Evolutionary conservation across 768 basidiomycete species (phyloP).

Genomic region (Suillus clintonianus): DNA sequence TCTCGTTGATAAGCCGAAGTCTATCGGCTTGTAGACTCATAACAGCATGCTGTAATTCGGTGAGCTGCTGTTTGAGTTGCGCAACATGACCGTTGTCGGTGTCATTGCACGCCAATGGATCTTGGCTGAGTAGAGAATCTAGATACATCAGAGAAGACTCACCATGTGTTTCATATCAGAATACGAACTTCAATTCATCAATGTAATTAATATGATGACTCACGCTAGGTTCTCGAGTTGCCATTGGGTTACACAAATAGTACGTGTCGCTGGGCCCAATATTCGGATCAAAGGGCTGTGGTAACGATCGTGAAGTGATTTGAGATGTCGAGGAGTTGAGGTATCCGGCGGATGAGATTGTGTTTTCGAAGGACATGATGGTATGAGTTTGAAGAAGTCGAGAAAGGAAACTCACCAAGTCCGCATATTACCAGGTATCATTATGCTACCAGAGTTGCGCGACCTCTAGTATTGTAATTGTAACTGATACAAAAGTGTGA

Average conservation of each 20-base stretch:
- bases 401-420: neutral
- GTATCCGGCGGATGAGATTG: neutral
- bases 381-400: neutral
- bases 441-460: neutral
- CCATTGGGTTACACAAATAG: neutral
- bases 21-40: neutral
- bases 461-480: too few relatives aligned
- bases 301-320: neutral
- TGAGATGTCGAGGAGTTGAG: neutral
- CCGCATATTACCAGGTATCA: neutral
- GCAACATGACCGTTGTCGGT: neutral
- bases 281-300: neutral
- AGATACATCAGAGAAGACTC: neutral
- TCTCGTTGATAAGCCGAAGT: neutral
- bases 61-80: neutral
- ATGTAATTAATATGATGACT: neutral
- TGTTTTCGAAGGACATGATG: neutral
- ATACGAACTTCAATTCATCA: neutral
- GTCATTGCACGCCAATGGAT: neutral
- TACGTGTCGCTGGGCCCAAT: neutral
- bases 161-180: neutral
- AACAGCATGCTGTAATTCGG: neutral
- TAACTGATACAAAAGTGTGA: too few relatives aligned
- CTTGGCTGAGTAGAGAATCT: neutral
- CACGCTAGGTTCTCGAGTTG: neutral